Percentiles rank a stretch among this genome's conserved stretches.
These are phyloP conservation scores for Rhodotorula toruloides DNA, from an alignment of 768 basidiomycete genomes.

Conservation along the genomic window DNA sequence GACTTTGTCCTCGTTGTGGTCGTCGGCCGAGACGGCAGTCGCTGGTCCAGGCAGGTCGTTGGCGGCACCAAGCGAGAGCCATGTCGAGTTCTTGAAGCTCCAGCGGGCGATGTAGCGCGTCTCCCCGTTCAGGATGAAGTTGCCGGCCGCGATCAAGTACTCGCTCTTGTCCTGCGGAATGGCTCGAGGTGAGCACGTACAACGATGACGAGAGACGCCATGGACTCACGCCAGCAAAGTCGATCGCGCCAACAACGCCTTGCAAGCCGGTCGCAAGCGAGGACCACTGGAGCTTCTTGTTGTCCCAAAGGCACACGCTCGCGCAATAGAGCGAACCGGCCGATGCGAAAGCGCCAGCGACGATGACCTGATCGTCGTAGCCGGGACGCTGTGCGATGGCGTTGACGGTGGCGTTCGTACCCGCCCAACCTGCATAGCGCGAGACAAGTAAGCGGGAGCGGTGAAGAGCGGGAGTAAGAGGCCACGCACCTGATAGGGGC, in stretches of 20 bases:
- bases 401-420: conserved; percentile 36
- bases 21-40: conserved; percentile 78
- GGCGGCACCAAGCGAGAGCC: conserved; percentile 59
- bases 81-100: conserved; percentile 65
- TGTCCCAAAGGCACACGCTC: conserved; percentile 72
- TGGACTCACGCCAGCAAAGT: conserved; percentile 69
- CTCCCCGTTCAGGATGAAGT: conserved; percentile 62
- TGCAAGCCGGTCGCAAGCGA: conserved; percentile 70
- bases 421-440: conserved; percentile 23
- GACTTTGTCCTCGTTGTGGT: conserved; percentile 70
- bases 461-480: neutral
- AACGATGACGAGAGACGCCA: neutral
- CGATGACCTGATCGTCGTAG: conserved; percentile 61
- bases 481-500: conserved; percentile 54
- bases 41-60: conserved; percentile 76
- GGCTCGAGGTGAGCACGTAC: neutral
- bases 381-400: conserved; percentile 63
- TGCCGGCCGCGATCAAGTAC: conserved; percentile 70
- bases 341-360: conserved; percentile 79
- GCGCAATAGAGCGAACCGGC: conserved; percentile 71
- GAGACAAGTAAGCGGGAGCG: neutral
- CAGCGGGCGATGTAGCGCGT: conserved; percentile 69
- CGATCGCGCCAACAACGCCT: conserved; percentile 72
- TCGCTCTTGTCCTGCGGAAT: conserved; percentile 59
- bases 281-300: conserved; percentile 66